Evolutionary conservation across 345 rosid genomes (phyloP), one percentile per base, ranked within the genome.

Genomic region (Aethionema arabicum): DNA sequence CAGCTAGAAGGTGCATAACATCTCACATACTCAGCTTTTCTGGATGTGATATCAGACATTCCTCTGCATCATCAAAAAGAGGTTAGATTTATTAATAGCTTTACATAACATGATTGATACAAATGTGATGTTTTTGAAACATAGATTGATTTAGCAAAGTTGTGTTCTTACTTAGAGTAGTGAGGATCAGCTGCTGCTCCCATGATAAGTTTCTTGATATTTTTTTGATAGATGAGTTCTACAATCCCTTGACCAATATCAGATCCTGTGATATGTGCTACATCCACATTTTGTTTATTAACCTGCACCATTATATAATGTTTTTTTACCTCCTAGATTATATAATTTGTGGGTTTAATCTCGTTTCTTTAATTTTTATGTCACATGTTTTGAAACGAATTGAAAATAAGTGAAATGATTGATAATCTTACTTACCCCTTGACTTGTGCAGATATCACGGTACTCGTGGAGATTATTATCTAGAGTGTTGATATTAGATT

Each of bases 101-200:
- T 21, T 21, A 21, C 2, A 21, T 21, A 21, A 21, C 2, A 21
- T 21, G 27, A 21, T 21, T 21, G 27, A 21, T 1, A 1, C 27
- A 21, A 21, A 21, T 21, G 2, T 21, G 27, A 21, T 21, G n/a
- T 50, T 38, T 38, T 0, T 52, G 11, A 2, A 13, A 51, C n/a
- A 51, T 31, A 15, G 15, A 7, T 21, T 21, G 27, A 21, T 21
- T 21, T 21, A 21, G 27, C 27, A 21, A 21, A 21, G 27, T 21
- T 21, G 27, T 7, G 6, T 47, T 27, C n/a, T 37, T 80, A 84
- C 91, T 57, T 86, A 4, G 81, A 77, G 68, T 72, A 77, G 71
- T 79, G 84, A 59, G 70, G 77, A 78, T 88, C 85, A 12, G 86
- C 83, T 60, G 96, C 96, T 55, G 88, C 91, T 71, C 98, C 98